A percentile compares a stretch with the other conserved stretches of the same genome.
Evolutionary conservation across 176 grass and related monocot genomes (phyloP).

Genomic region (Zea luxurians): DNA sequence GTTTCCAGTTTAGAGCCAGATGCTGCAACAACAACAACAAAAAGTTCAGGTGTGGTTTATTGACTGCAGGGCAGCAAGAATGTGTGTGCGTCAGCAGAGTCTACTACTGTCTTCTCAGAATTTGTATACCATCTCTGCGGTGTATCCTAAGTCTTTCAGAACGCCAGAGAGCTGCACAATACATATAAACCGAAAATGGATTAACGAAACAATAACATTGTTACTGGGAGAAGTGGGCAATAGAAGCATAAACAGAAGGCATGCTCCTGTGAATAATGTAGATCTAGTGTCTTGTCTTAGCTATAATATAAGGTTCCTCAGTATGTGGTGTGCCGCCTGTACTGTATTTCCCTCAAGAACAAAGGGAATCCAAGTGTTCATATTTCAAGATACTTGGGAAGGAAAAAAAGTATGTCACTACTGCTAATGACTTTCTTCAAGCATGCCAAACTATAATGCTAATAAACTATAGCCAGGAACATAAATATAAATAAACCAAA

Average conservation of each 20-base stretch:
- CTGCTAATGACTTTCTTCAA: constrained; percentile 1
- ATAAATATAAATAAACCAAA: not conserved
- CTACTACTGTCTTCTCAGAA: constrained; percentile 61
- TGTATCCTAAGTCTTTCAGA: constrained; percentile 89
- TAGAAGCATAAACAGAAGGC: not conserved
- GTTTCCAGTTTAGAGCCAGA: not conserved
- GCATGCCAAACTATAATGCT: not conserved
- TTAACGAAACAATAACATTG: not conserved
- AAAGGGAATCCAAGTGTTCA: not conserved
- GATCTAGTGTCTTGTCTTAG: not conserved
- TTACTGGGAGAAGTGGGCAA: not conserved
- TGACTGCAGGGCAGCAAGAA: constrained; percentile 27
- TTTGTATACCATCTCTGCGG: constrained; percentile 84
- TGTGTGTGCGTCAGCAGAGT: constrained; percentile 32
- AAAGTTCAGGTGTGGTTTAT: constrained; percentile 27
- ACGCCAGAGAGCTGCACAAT: constrained; percentile 61
- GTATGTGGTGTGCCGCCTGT: not conserved
- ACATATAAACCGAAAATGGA: constrained; percentile 1
- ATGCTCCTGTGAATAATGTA: not conserved
- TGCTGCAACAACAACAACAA: not conserved
- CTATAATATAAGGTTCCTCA: not conserved
- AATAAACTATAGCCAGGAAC: constrained; percentile 3
- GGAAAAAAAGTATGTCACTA: not conserved
- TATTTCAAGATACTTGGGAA: not conserved
- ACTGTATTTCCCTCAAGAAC: not conserved